Evolutionary conservation across 768 basidiomycete genomes (phyloP).

Genomic region (Rhodotorula kratochvilovae): DNA sequence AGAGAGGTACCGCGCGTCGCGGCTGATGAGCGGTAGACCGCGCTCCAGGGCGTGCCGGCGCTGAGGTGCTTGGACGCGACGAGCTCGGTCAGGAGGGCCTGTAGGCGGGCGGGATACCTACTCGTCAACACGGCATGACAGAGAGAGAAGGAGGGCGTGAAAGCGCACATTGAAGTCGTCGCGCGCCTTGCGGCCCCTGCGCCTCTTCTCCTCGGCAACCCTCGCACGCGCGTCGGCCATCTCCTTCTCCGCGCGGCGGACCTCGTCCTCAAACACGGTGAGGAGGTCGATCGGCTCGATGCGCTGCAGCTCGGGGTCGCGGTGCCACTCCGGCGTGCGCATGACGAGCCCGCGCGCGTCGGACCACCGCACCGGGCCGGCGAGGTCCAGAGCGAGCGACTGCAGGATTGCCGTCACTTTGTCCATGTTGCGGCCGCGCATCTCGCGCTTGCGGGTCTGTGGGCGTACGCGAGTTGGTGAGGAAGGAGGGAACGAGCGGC

Average conservation of each 20-base stretch:
- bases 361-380: constrained; percentile 75
- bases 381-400: constrained; percentile 76
- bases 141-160: background rate
- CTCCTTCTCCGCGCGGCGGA: constrained; percentile 80
- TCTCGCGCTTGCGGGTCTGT: constrained; percentile 74
- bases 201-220: constrained; percentile 72
- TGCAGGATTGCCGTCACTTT: constrained; percentile 83
- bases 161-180: constrained; percentile 75
- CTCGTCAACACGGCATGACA: background rate
- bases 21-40: constrained; percentile 68
- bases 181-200: constrained; percentile 80
- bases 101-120: background rate
- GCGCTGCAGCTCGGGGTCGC: constrained; percentile 69
- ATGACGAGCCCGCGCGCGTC: constrained; percentile 70
- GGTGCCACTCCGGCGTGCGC: constrained; percentile 71
- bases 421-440: constrained; percentile 58
- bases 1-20: constrained; percentile 75
- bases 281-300: constrained; percentile 88
- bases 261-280: constrained; percentile 89
- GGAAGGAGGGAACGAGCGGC: background rate
- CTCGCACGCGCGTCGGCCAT: constrained; percentile 81
- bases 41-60: constrained; percentile 85
- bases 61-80: constrained; percentile 63
- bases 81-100: constrained; percentile 72
- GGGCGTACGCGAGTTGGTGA: background rate